Conservation (phyloP, 2,329 filamentous ascomycete species). For the Alternaria triticina region DNA sequence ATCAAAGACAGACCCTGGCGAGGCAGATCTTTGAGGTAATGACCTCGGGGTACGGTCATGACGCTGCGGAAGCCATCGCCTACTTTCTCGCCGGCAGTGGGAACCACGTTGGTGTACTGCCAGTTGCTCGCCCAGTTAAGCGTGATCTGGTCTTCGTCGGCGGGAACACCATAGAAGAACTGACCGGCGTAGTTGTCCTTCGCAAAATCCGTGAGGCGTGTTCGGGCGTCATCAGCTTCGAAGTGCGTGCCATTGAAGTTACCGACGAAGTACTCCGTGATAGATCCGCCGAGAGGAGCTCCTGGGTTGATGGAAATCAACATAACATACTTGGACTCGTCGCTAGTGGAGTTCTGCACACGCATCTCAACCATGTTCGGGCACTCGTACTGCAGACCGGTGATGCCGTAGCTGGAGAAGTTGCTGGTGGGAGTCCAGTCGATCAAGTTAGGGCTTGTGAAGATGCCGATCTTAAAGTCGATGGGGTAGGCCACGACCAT, state of each 20-base stretch:
- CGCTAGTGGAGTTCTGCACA: conserved; percentile 43
- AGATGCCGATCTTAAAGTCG: conserved; percentile 67
- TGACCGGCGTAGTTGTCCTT: conserved; percentile 65
- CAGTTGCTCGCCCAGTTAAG: conserved; percentile 67
- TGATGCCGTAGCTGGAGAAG: conserved; percentile 61
- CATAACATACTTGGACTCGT: conserved; percentile 53
- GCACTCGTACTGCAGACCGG: conserved; percentile 67
- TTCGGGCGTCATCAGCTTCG: conserved; percentile 50
- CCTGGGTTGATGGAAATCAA: conserved; percentile 64
- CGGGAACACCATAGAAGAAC: conserved; percentile 56
- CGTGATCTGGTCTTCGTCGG: conserved; percentile 53
- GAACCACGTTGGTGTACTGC: conserved; percentile 63
- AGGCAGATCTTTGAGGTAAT: conserved; percentile 60
- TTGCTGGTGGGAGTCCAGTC: conserved; percentile 66
- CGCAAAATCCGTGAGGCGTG: conserved; percentile 55
- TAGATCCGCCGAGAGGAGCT: conserved; percentile 62
- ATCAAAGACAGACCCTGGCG: conserved; percentile 61
- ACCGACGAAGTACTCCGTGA: conserved; percentile 64
- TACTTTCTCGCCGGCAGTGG: conserved; percentile 58
- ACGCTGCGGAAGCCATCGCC: conserved; percentile 56
- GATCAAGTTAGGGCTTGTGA: conserved; percentile 64
- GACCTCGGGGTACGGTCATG: conserved; percentile 60
- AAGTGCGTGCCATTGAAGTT: conserved; percentile 71
- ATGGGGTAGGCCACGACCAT: conserved; percentile 62
- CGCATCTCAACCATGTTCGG: conserved; percentile 67